Evolutionary conservation across 2,329 filamentous ascomycete genomes (phyloP), one percentile per base, ranked within the genome.

Genomic region (Diaporthe citri): DNA sequence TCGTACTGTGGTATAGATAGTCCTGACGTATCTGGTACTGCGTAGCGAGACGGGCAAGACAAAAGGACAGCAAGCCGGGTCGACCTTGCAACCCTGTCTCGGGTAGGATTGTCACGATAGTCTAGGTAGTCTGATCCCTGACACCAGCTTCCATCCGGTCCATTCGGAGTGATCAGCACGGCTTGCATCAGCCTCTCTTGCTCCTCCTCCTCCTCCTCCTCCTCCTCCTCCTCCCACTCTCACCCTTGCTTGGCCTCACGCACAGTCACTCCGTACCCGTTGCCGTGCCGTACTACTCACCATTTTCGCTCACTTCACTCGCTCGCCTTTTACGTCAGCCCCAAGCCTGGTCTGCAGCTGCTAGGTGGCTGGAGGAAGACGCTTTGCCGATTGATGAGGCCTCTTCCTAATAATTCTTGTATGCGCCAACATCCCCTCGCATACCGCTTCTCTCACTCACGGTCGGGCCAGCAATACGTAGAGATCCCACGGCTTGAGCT

Each of bases 171-270:
- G 64, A 67, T 67, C 64, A 67, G 46, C 46, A 52, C 46, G 17
- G 64, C 64, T 67, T 52, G 46, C 64, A 69, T 69, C 64, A 69
- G 64, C 64, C 64, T 69, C 64, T n/a, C n/a, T n/a, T n/a, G n/a
- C 64, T 67, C 36, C 43, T 62, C 25, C 52, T 56, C 59, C 39
- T 62, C 60, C 41, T 64, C 41, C 17, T 17, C 34, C 34, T 36
- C 34, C 59, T 66, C 60, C 59, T 64, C 43, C 62, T 25, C 43
- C 62, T 52, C 46, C 46, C 46, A 51, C 62, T 15, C 28, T 28
- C 64, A 25, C 31, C 64, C 64, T 46, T 64, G 59, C 59, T 64
- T 64, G 62, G 62, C 46, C 13, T 36, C 46, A 67, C 64, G 64
- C 64, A 67, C 64, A 39, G 64, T 67, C 46, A 13, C 20, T 36